These are phyloP conservation scores for Plasmodium coatneyi DNA, from an alignment of 169 alveolate genomes.

Conservation along the genomic window DNA sequence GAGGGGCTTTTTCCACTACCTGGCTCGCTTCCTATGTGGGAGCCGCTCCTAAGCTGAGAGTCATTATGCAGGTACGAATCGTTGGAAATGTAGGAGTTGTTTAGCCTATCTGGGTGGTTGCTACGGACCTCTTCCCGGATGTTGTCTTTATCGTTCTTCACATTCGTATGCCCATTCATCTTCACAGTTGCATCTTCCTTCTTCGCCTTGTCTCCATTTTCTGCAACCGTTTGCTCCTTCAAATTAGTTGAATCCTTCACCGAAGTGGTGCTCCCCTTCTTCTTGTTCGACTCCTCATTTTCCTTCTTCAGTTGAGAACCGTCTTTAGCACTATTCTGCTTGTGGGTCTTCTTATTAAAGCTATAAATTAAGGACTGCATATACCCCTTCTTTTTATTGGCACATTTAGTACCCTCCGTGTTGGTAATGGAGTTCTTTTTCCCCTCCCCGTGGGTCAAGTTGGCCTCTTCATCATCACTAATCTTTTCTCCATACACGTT, in stretches of 20 bases:
- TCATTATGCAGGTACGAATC: neutral
- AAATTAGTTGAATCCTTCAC: neutral
- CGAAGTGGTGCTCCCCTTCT: neutral
- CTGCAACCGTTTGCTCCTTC: neutral
- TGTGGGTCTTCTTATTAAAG: conserved; percentile 54
- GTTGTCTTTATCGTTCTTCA: neutral
- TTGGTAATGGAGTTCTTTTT: neutral
- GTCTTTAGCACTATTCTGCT: neutral
- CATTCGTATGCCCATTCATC: neutral
- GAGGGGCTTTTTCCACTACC: neutral
- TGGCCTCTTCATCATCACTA: neutral
- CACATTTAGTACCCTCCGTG: conserved; percentile 4
- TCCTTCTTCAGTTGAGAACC: neutral
- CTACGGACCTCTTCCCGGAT: neutral
- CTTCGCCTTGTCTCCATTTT: neutral
- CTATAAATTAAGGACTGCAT: conserved; percentile 54
- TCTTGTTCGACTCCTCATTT: neutral
- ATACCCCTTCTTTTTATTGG: conserved; percentile 43
- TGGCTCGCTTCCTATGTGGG: neutral
- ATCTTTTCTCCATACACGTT: conserved; percentile 13
- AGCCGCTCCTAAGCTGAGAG: neutral
- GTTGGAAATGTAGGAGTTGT: neutral
- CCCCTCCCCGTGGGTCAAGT: neutral
- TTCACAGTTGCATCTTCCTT: neutral
- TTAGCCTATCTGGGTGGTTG: neutral